phyloP scores from a whole-genome alignment of 2,329 filamentous ascomycete species.

The Fusarium cyanostomum region DNA sequence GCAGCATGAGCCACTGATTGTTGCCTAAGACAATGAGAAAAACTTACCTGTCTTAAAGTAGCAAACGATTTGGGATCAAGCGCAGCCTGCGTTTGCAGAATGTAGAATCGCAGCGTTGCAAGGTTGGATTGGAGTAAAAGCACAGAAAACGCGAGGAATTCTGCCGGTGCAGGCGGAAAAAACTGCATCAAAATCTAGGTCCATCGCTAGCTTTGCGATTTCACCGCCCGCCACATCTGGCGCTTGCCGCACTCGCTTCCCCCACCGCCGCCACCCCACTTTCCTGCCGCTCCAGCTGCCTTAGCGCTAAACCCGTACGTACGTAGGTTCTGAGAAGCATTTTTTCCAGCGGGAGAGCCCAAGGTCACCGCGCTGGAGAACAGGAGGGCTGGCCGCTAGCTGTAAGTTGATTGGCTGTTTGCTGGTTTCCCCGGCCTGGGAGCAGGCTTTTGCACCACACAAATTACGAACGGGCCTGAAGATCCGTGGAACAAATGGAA shows the following conservation, averaged over 20 bases:
- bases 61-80: background rate
- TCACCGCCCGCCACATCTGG: conserved; percentile 44
- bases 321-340: background rate
- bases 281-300: conserved; percentile 15
- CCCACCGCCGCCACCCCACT: conserved; percentile 36
- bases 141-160: conserved; percentile 37
- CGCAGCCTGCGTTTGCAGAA: background rate
- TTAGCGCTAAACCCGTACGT: background rate
- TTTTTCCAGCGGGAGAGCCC: too few relatives aligned
- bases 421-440: background rate
- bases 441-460: conserved; percentile 24
- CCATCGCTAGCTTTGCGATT: conserved; percentile 41
- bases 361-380: background rate
- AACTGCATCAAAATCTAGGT: conserved; percentile 35
- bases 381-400: background rate
- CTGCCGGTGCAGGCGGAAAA: conserved; percentile 41
- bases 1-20: conserved; percentile 4
- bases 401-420: conserved; percentile 18
- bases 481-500: conserved; percentile 26
- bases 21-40: background rate
- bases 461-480: conserved; percentile 26
- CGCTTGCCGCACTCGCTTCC: conserved; percentile 18
- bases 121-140: conserved; percentile 18
- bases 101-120: background rate
- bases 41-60: conserved; percentile 20